Evolutionary conservation across 148 eudicot genomes (phyloP).

Genomic region (Rhododendron griersonianum): DNA sequence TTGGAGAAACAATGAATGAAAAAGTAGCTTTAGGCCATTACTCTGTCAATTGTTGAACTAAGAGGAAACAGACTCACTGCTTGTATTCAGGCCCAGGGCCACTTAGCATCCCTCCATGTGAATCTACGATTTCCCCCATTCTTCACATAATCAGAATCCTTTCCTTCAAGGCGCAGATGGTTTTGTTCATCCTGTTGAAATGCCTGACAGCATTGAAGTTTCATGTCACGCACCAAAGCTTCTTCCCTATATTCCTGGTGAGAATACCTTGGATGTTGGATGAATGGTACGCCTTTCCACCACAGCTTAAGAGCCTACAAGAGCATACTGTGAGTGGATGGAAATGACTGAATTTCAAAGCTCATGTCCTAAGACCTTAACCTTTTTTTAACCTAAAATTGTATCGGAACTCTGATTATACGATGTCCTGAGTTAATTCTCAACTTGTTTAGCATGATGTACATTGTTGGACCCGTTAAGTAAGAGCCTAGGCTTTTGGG

Average conservation of each 20-base stretch:
- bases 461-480: not conserved
- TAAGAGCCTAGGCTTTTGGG: not conserved
- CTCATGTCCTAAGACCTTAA: not conserved
- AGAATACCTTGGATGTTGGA: slow-evolving; percentile 82
- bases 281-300: slow-evolving; percentile 77
- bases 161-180: slow-evolving; percentile 15
- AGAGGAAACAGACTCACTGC: slow-evolving; percentile 12
- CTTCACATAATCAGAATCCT: slow-evolving; percentile 5
- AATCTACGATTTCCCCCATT: slow-evolving; percentile 30
- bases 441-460: not conserved
- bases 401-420: not conserved
- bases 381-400: not conserved
- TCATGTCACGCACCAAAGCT: slow-evolving; percentile 49
- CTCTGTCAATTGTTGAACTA: not conserved
- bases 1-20: not conserved
- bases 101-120: slow-evolving; percentile 80
- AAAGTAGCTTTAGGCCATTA: not conserved
- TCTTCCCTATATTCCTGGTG: slow-evolving; percentile 63
- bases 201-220: slow-evolving; percentile 32
- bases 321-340: not conserved
- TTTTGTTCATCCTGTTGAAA: slow-evolving; percentile 7
- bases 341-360: not conserved
- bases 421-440: not conserved
- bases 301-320: slow-evolving; percentile 81
- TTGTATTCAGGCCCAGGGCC: slow-evolving; percentile 76